Base-by-base conservation (phyloP, 1,139 yeast species). In the Hanseniaspora gamundiae region DNA sequence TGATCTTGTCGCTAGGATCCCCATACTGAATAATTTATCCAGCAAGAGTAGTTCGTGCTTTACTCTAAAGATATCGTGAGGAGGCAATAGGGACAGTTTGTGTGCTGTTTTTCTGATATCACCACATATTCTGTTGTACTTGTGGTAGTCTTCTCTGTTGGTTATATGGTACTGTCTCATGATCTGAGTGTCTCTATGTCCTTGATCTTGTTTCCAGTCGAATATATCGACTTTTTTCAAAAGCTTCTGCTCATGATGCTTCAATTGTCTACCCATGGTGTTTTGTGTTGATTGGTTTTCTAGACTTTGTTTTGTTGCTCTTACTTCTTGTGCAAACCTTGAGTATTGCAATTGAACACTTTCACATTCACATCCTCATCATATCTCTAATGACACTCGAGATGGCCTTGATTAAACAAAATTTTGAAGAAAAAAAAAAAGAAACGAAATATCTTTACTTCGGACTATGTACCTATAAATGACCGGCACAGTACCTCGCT, bases 171-270 rank as follows among this genome's bases (percentile, higher is more conserved):
- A 93, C 44, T 86, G 83, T 56, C 93, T 74, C 94, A 91, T 91
- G 38, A 93, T 94, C 62, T 85, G 93, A 30, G 94, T 80, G 57
- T 91, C 98, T 51, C 98, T 71, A 61, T 93, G 98, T 33, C 93
- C 88, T 48, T 81, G 81, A 62, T 91, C 98, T 59, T 87, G 94
- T 63, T 91, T 91, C 95, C 97, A 93, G 64, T 91, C 94, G 45
- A 87, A 83, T 68, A 93, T 86, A 62, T 91, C 97, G 48, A 91
- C 97, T 65, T 91, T 93, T 70, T 85, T 88, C 57, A 91, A 76
- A 59, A 91, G 76, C 67, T 87, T 88, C 71, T 84, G 80, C 73
- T 91, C 98, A 66, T 91, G 98, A 67, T 84, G 87, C 63, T 91
- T 93, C 51, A 91, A 74, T 56, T 83, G 76, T 64, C 98, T 76